Evolutionary conservation across 257 asterid species (phyloP), one percentile per base, ranked within the genome.

Genomic region (Gentiana macrophylla): DNA sequence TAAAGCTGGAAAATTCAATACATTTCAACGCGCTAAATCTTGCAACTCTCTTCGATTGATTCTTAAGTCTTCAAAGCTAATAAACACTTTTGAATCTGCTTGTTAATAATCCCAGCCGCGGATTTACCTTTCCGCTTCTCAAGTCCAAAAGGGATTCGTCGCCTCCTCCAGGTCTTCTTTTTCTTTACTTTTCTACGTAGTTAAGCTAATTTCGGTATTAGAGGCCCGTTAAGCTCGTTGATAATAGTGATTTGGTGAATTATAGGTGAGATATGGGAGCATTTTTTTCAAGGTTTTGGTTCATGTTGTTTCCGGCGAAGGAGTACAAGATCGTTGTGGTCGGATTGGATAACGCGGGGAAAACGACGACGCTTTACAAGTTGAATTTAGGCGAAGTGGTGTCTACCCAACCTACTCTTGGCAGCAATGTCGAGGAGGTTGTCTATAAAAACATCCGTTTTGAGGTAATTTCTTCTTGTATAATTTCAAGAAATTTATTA

Each of bases 271-370:
- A 44, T 59, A 84, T 86, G 97, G 97, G 97, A 48, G 96, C 86
- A 12, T 78, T 90, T 37, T 63, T 90, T 70, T 84, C 97, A 58
- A 80, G 65, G 83, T 79, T 90, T 69, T 90, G 97, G 97, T 90
- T 79, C 82, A 84, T 84, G 96, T 7, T 86, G 69, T 90, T 90
- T 65, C 94, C 95, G 59, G 98, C 98, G 36, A 82, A 84, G 80
- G 96, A 90, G 82, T 90, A 90, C 80, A 90, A 90, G 86, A 90
- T 86, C 83, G 94, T 90, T 57, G 96, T 90, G 62, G 96, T 90
- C 32, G 98, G 98, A 38, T 75, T 90, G 67, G 98, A 90, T 64
- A 90, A 90, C 86, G 98, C 96, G 15, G 98, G 98, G 8, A 90
- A 90, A 75, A 86, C 98, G 70, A 90, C 96, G 70, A 90, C 98